Conservation (phyloP, 2,329 filamentous ascomycete genomes). For the Tolypocladium tropicale region DNA sequence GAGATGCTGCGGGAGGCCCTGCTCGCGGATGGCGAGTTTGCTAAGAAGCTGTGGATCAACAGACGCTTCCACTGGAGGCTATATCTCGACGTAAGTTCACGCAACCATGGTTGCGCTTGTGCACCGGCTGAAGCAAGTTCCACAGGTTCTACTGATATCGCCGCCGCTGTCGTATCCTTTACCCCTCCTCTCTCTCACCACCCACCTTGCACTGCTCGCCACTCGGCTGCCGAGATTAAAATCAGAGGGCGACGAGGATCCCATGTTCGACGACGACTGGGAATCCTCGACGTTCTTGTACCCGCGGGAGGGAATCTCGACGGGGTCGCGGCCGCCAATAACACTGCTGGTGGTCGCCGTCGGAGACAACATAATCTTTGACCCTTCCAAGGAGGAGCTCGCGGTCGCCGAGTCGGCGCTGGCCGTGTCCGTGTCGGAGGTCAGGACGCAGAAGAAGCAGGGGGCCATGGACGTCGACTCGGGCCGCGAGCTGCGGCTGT, state of each 20-base stretch:
- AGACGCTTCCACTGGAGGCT: slow-evolving; percentile 90
- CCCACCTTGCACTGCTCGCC: slow-evolving; percentile 82
- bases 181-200: slow-evolving; percentile 83
- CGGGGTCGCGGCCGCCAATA: slow-evolving; percentile 58
- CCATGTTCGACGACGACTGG: slow-evolving; percentile 98
- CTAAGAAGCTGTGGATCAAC: slow-evolving; percentile 75
- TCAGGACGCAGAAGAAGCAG: slow-evolving; percentile 10
- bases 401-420: slow-evolving; percentile 85
- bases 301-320: slow-evolving; percentile 32
- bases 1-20: slow-evolving; percentile 85
- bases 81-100: slow-evolving; percentile 71
- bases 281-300: slow-evolving; percentile 72
- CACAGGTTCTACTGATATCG: slow-evolving; percentile 83
- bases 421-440: slow-evolving; percentile 66
- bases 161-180: slow-evolving; percentile 87
- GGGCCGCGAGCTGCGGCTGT: slow-evolving; percentile 42
- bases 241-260: slow-evolving; percentile 89
- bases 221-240: slow-evolving; percentile 76
- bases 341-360: slow-evolving; percentile 85
- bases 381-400: slow-evolving; percentile 83
- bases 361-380: slow-evolving; percentile 84
- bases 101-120: not conserved
- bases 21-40: slow-evolving; percentile 59
- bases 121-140: slow-evolving; percentile 3
- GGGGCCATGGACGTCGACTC: slow-evolving; percentile 31